Evolutionary conservation across 192 early-diverging fungal species (phyloP).

Genomic region (Entrophospora sp.): DNA sequence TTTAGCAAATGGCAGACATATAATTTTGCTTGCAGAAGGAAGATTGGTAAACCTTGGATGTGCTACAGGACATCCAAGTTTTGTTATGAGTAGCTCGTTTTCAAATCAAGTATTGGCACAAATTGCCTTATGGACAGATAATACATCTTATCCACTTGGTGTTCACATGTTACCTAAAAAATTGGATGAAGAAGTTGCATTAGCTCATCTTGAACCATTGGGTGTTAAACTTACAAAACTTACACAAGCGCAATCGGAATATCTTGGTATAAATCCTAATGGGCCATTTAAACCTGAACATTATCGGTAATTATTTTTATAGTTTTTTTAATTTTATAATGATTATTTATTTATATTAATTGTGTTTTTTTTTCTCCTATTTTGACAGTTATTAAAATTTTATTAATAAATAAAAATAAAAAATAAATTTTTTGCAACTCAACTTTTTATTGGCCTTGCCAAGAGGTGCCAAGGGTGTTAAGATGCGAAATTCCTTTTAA

Average conservation of each 20-base stretch:
- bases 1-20: conserved; percentile 81
- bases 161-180: conserved; percentile 99
- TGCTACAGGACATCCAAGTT: conserved; percentile 97
- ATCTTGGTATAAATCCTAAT: conserved; percentile 71
- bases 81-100: conserved; percentile 99
- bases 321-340: too few species aligned
- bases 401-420: not conserved
- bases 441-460: not conserved
- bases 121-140: conserved; percentile 97
- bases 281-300: conserved; percentile 97
- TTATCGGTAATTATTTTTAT: conserved; percentile 72
- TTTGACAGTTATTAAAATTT: not conserved
- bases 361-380: not conserved
- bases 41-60: conserved; percentile 99
- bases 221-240: conserved; percentile 91
- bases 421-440: not conserved
- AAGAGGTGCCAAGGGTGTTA: not conserved
- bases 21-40: conserved; percentile 97
- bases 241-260: conserved; percentile 55
- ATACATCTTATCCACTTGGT: conserved; percentile 78
- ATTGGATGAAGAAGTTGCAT: conserved; percentile 98
- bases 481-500: not conserved
- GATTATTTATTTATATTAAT: not conserved
- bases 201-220: conserved; percentile 88
- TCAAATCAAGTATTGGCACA: conserved; percentile 98